These are phyloP conservation scores for Suhomyces tanzawaensis DNA, from an alignment of 805 yeast species.

Conservation along the genomic window DNA sequence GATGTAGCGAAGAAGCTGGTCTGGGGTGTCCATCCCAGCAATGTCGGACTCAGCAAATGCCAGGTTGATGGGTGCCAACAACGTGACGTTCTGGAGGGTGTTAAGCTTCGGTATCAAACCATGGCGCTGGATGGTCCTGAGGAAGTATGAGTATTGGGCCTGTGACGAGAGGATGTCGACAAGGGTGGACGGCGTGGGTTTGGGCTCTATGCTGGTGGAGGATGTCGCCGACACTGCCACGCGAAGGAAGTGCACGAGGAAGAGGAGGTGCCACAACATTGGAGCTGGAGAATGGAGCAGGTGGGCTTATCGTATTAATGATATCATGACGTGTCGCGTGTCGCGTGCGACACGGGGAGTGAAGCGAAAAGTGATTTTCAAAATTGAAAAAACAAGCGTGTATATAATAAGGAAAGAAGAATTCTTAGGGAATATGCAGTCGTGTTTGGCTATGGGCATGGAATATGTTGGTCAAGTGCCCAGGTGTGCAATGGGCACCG, in stretches of 20 bases:
- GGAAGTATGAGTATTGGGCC: conserved; percentile 63
- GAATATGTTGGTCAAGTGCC: too few species aligned
- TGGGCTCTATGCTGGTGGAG: not conserved
- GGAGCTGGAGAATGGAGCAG: too few species aligned
- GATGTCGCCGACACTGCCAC: conserved; percentile 10
- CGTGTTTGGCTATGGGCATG: too few species aligned
- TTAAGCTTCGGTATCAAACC: conserved; percentile 65
- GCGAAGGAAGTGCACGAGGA: not conserved
- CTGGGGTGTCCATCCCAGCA: conserved; percentile 6
- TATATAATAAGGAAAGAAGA: too few species aligned
- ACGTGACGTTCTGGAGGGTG: conserved; percentile 57
- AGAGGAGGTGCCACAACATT: not conserved
- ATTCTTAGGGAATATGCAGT: too few species aligned
- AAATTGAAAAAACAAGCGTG: too few species aligned
- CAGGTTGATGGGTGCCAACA: conserved; percentile 79
- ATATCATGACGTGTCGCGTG: too few species aligned
- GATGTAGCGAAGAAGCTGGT: conserved; percentile 27
- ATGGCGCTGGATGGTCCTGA: conserved; percentile 57
- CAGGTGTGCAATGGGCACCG: too few species aligned
- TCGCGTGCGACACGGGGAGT: too few species aligned
- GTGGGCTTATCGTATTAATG: too few species aligned
- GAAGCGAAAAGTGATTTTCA: too few species aligned
- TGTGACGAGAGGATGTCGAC: conserved; percentile 68
- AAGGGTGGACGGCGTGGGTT: conserved; percentile 42
- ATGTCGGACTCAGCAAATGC: conserved; percentile 47